These are phyloP conservation scores for Tuber brumale DNA, from an alignment of 495 filamentous ascomycete genomes.

Conservation along the genomic window DNA sequence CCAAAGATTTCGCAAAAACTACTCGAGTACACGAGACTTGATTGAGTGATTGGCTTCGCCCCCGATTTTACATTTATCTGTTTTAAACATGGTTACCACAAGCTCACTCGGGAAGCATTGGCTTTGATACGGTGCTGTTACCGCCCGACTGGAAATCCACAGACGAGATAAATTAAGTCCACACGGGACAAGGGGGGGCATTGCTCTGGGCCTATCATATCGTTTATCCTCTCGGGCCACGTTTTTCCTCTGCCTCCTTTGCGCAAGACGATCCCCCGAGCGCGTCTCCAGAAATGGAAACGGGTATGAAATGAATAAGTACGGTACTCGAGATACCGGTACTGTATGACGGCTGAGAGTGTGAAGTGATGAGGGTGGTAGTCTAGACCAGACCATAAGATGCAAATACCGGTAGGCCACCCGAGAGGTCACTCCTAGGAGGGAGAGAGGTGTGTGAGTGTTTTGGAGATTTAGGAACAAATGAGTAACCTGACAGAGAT, in stretches of 20 bases:
- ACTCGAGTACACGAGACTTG: background rate
- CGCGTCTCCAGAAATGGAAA: background rate
- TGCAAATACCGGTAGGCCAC: background rate
- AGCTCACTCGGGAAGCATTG: background rate
- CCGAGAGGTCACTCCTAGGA: background rate
- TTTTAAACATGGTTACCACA: background rate
- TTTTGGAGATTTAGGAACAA: background rate
- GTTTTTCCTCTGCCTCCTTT: background rate
- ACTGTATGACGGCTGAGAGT: background rate
- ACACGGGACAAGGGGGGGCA: background rate
- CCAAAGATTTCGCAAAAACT: background rate
- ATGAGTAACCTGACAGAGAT: background rate
- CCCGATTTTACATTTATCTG: background rate
- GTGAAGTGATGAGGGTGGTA: too few relatives aligned
- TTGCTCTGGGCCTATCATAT: background rate
- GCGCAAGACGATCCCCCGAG: background rate
- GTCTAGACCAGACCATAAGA: background rate
- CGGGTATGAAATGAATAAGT: background rate
- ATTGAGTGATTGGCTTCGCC: background rate
- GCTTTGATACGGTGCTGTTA: background rate
- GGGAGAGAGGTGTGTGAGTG: background rate
- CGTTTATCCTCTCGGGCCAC: background rate
- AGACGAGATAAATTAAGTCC: background rate
- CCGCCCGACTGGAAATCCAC: background rate
- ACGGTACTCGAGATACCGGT: background rate